Conservation (phyloP, 805 yeast species). For the Kazachstania psychrophila region DNA sequence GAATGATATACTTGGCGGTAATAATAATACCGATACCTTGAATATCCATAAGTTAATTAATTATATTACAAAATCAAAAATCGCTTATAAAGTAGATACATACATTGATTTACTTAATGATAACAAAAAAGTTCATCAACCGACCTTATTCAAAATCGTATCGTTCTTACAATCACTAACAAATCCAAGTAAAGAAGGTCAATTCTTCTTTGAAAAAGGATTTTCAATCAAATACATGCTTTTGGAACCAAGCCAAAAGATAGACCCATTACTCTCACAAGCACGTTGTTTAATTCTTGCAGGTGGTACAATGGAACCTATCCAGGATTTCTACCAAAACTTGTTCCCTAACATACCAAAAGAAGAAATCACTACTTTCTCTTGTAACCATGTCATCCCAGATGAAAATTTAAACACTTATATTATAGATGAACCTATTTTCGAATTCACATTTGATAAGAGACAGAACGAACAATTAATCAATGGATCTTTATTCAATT, state of each 20-base stretch:
- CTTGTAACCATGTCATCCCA: constrained; percentile 83
- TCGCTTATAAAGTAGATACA: constrained; percentile 75
- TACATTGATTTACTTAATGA: constrained; percentile 34
- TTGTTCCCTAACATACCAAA: constrained; percentile 51
- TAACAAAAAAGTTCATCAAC: constrained; percentile 26
- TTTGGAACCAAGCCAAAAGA: constrained; percentile 67
- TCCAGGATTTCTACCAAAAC: constrained; percentile 55
- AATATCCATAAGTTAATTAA: constrained; percentile 59
- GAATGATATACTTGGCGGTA: constrained; percentile 45
- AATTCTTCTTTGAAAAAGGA: constrained; percentile 47
- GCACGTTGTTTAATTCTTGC: constrained; percentile 68
- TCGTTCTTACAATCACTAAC: constrained; percentile 55
- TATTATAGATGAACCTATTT: constrained; percentile 34
- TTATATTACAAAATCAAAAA: constrained; percentile 58
- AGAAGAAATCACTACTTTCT: constrained; percentile 40
- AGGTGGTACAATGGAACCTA: constrained; percentile 95
- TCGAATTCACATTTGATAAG: constrained; percentile 63
- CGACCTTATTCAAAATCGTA: constrained; percentile 56
- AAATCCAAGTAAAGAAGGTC: constrained; percentile 75
- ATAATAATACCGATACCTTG: constrained; percentile 56
- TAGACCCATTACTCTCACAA: constrained; percentile 54
- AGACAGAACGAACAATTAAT: constrained; percentile 43
- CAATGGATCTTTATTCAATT: constrained; percentile 31
- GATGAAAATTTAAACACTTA: constrained; percentile 53
- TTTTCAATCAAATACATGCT: constrained; percentile 53